Evolutionary conservation across 2,329 filamentous ascomycete genomes (phyloP), one percentile per base, ranked within the genome.

Genomic region (Sporothrix protearum): DNA sequence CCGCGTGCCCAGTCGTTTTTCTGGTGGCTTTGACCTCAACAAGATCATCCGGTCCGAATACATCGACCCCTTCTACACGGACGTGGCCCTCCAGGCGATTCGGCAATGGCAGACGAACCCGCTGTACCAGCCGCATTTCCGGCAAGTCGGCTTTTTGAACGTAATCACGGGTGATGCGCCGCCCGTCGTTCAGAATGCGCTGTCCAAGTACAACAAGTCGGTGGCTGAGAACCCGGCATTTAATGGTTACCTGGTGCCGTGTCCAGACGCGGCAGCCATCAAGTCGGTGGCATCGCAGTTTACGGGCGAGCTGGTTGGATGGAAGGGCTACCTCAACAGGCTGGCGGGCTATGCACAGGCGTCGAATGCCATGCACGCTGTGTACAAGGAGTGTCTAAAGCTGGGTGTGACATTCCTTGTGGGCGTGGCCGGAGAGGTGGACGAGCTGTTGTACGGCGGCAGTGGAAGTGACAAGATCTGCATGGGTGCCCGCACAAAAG

Each of bases 41-140:
- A 89, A 89, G 77, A 89, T 89, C 71, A 80, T 89, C 47, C 82
- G 87, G 1, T 85, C 84, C 4, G 86, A 89, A 74, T 89, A 89
- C 72, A 85, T 87, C 73, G 85, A 88, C 72, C 80, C 81, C 0
- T 87, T 86, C 71, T 88, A 89, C 72, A 85, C 85, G 0, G 80
- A 86, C 1, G 76, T 88, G 57, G 83, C 86, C 1, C 78, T 87
- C 2, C n/a, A 68, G 19, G 70, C 63, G 2, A 68, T 71, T 19
- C 64, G 53, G 2, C 49, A 68, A 8, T 71, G 70, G 70, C 64
- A 71, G 33, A 71, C 64, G 19, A 61, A 53, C 30, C 70, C 70
- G 4, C 53, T 71, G n/a, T 68, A 68, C 25, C 63, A 68, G 42
- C 70, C 70, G 10, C 30, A 71, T 16, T 71, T 71, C 25, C 53